Base-by-base conservation (phyloP, 257 asterid species). In the Capsicum chinense region DNA sequence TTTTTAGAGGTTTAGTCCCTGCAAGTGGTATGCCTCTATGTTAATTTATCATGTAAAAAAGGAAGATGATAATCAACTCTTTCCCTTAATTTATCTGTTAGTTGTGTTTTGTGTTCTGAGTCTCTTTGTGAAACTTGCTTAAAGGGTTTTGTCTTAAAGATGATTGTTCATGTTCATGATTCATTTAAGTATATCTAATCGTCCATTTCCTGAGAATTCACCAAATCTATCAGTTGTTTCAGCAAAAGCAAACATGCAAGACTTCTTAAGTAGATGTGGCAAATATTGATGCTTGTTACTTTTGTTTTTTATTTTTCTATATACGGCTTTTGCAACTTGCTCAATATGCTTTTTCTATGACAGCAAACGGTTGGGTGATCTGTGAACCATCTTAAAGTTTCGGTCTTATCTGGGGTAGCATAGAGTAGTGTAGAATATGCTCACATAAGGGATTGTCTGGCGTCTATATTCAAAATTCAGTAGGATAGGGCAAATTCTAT, bases 1-100 rank as follows among this genome's bases (percentile, higher is more conserved):
- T 86, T 54, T 76, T 88, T 68, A 52, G 60, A 9, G 87, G 78
- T 47, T 83, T 74, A 50, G 85, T 39, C 37, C 83, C 90, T 87
- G 54, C 83, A 80, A 37, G 42, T 80, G 21, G 56, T 76, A 5
- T 14, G 48, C 5, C 21, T 74, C 57, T 74, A 21, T 76, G 81
- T 76, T 52, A 76, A 26, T 21, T 52, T 26, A 48, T 73, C 60
- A 14, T 73, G 80, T 0, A 0, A n/a, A 19, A 0, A 60, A 16
- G 62, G 48, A 80, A 39, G 70, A 44, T 1, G 21, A 63, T 19
- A 44, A 1, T 80, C 42, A 37, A 74, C 13, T 50, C 39, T 0
- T 48, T 6, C 80, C 60, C 60, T 50, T 21, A n/a, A 11, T 73
- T 39, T 4, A 26, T 73, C 11, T 26, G 42, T 60, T 74, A 21